Percentiles rank a stretch among this genome's conserved stretches.
These are phyloP conservation scores for Kodamaea laetipori DNA, from an alignment of 805 yeast species.

Conservation along the genomic window DNA sequence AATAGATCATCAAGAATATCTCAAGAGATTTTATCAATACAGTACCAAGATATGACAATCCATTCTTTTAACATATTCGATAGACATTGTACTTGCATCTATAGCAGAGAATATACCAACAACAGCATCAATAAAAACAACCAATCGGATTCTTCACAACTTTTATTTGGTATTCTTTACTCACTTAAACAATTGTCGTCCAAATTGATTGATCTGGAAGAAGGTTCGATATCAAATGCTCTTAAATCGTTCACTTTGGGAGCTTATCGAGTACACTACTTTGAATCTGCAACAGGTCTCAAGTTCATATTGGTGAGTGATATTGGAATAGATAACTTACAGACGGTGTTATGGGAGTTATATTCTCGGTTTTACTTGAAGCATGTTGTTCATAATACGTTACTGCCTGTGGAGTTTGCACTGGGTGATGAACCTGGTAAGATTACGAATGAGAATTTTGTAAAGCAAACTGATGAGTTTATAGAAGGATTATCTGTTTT, in stretches of 20 bases:
- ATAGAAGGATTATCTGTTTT: slow-evolving; percentile 35
- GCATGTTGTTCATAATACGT: slow-evolving; percentile 58
- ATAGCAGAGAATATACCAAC: slow-evolving; percentile 60
- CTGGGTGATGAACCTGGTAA: slow-evolving; percentile 40
- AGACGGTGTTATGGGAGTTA: slow-evolving; percentile 55
- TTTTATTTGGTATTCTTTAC: slow-evolving; percentile 81
- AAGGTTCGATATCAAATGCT: slow-evolving; percentile 25
- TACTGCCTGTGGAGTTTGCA: slow-evolving; percentile 56
- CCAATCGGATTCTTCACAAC: slow-evolving; percentile 71
- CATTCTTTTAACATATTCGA: slow-evolving; percentile 90
- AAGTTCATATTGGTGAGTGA: slow-evolving; percentile 78
- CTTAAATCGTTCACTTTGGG: slow-evolving; percentile 68
- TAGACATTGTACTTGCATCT: slow-evolving; percentile 87
- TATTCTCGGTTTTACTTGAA: slow-evolving; percentile 62
- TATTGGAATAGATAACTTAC: slow-evolving; percentile 55
- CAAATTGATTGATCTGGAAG: slow-evolving; percentile 40
- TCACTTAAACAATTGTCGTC: slow-evolving; percentile 76
- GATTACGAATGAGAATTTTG: slow-evolving; percentile 59
- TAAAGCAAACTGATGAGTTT: slow-evolving; percentile 53
- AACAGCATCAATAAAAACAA: slow-evolving; percentile 49
- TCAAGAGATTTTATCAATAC: no score
- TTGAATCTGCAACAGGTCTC: slow-evolving; percentile 77
- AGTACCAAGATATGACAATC: no score
- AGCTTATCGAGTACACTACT: slow-evolving; percentile 74
- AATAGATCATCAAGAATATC: no score